phyloP scores from a whole-genome alignment of 345 rosid species.

The Gossypium rotundifolium region DNA sequence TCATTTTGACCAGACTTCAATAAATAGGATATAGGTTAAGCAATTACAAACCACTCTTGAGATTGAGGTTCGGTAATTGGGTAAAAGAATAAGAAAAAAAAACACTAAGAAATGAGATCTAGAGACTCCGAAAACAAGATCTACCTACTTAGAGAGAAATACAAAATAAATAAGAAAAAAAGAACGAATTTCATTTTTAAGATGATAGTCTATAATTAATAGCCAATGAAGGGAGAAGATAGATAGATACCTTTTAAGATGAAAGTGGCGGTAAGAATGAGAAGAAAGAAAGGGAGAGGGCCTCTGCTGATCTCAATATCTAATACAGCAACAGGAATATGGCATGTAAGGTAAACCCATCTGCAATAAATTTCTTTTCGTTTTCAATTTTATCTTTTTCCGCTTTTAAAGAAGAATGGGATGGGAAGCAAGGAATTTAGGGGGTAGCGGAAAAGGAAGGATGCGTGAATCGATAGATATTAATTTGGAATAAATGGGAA shows the following conservation, averaged over 20 bases:
- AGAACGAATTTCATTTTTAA: not conserved
- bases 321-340: no score
- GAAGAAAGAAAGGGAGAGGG: no score
- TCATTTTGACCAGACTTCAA: not conserved
- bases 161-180: not conserved
- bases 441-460: no score
- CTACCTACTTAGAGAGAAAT: not conserved
- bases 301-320: no score
- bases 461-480: no score
- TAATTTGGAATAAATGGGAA: no score
- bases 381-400: no score
- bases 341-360: no score
- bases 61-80: not conserved
- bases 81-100: not conserved
- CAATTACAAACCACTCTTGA: not conserved
- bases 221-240: not conserved
- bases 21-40: not conserved
- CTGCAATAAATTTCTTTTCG: no score
- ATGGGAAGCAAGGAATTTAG: no score
- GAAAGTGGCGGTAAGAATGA: no score
- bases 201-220: not conserved
- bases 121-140: constrained; percentile 14
- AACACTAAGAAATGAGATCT: not conserved
- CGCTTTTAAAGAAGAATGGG: no score
- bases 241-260: not conserved